These are phyloP conservation scores for Halophytophthora polymorphica DNA, from an alignment of 352 stramenopile genomes.

Conservation along the genomic window DNA sequence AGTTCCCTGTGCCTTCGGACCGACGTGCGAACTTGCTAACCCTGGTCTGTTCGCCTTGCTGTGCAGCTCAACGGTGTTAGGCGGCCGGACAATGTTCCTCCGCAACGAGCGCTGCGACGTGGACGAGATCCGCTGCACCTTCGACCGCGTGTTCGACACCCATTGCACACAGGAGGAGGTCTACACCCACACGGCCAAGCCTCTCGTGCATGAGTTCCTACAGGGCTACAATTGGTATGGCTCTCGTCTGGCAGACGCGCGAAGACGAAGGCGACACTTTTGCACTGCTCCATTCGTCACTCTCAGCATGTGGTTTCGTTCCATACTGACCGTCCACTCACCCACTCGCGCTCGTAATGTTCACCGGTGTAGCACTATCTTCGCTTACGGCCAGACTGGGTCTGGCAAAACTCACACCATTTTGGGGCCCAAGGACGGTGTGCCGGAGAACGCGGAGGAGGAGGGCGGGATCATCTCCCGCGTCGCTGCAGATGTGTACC, in stretches of 20 bases:
- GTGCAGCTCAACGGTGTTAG: conserved; percentile 53
- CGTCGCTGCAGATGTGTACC: conserved; percentile 50
- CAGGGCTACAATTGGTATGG: conserved; percentile 73
- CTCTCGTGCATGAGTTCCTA: conserved; percentile 61
- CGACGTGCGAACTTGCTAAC: conserved; percentile 1
- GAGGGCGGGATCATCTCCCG: conserved; percentile 66
- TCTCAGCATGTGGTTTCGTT: too few species aligned
- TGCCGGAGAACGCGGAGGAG: conserved; percentile 51
- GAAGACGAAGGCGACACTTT: neutral
- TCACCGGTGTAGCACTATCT: conserved; percentile 57
- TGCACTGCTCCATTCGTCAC: too few species aligned
- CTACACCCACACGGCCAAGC: conserved; percentile 65
- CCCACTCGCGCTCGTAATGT: neutral
- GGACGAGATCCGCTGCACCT: conserved; percentile 72
- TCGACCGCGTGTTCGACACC: conserved; percentile 66
- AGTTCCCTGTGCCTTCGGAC: neutral
- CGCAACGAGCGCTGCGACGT: conserved; percentile 69
- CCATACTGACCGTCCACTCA: too few species aligned
- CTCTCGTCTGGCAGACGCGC: neutral
- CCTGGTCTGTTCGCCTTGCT: neutral
- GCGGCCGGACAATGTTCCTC: conserved; percentile 53
- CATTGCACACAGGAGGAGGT: conserved; percentile 63
- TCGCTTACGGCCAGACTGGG: conserved; percentile 89
- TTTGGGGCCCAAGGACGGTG: conserved; percentile 60
- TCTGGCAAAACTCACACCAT: conserved; percentile 92